Evolutionary conservation across 805 yeast species (phyloP), one percentile per base, ranked within the genome.

Genomic region (Yarrowia phangngaensis): DNA sequence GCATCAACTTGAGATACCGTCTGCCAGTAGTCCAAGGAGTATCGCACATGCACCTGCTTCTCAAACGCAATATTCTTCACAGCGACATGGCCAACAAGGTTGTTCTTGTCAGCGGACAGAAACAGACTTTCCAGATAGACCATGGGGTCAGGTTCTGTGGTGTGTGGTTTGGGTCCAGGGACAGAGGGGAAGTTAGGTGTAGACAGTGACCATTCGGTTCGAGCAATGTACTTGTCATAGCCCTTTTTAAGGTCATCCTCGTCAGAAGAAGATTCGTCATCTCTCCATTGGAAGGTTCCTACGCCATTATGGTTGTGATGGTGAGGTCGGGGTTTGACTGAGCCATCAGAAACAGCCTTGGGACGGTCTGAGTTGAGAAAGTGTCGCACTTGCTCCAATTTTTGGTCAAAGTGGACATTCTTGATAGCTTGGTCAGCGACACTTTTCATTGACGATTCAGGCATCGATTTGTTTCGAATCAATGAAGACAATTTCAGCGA

Each of bases 361-460:
- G 97, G 97, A 49, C 74, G 76, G 60, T 87, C 95, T 50, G 73
- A 73, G 55, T 78, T 75, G 53, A 78, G 73, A 61, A 86, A 88
- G 63, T 82, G 84, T 51, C 82, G 74, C 19, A 86, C 82, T 55
- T 84, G 75, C 53, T 63, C 65, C 43, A 68, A 69, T 23, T 71
- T 76, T 32, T 77, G 72, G 40, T 84, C 88, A 61, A 87, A 87
- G 69, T 86, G 95, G 6, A 87, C 96, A 61, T 77, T 83, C 60
- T 80, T 81, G 56, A 78, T 73, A 60, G 88, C 8, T 69, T 76
- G 52, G 19, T 31, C 45, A 65, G 35, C 48, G 20, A 29, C 48
- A 31, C 28, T 20, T 29, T 41, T 41, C 48, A 41, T 41, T 19
- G 48, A 29, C 20, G 68, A 63, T 34, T 66, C 61, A 8, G 73